phyloP scores from a whole-genome alignment of 768 basidiomycete genomes.

The Pholiota molesta region DNA sequence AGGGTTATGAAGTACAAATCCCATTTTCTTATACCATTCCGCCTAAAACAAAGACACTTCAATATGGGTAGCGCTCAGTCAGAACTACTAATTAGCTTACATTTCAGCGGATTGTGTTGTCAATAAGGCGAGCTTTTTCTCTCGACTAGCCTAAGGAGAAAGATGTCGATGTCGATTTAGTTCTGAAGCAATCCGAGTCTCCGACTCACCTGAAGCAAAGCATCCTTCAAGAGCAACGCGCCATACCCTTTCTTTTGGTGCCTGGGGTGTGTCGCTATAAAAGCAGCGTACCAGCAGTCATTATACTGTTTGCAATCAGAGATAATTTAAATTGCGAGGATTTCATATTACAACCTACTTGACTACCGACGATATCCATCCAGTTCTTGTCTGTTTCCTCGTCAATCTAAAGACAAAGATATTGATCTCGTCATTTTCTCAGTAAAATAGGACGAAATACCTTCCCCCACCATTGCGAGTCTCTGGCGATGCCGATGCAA shows the following conservation, averaged over 20 bases:
- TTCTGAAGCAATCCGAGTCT: too few relatives aligned
- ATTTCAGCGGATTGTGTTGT: too few relatives aligned
- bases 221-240: not conserved
- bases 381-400: conserved; percentile 1
- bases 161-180: too few relatives aligned
- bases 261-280: not conserved
- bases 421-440: not conserved
- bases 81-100: too few relatives aligned
- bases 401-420: not conserved
- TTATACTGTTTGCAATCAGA: not conserved
- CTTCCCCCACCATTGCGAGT: not conserved
- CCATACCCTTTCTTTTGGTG: not conserved
- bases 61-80: too few relatives aligned
- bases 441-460: not conserved
- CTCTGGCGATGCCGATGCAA: not conserved
- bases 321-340: not conserved
- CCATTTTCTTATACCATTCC: too few relatives aligned
- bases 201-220: not conserved
- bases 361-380: not conserved
- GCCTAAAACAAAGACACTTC: too few relatives aligned
- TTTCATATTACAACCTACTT: not conserved
- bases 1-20: too few relatives aligned
- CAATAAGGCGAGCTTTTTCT: too few relatives aligned
- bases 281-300: not conserved
- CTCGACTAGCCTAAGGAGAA: too few relatives aligned